Base-by-base conservation (phyloP, 2,329 filamentous ascomycete genomes). In the Colletotrichum sidae region DNA sequence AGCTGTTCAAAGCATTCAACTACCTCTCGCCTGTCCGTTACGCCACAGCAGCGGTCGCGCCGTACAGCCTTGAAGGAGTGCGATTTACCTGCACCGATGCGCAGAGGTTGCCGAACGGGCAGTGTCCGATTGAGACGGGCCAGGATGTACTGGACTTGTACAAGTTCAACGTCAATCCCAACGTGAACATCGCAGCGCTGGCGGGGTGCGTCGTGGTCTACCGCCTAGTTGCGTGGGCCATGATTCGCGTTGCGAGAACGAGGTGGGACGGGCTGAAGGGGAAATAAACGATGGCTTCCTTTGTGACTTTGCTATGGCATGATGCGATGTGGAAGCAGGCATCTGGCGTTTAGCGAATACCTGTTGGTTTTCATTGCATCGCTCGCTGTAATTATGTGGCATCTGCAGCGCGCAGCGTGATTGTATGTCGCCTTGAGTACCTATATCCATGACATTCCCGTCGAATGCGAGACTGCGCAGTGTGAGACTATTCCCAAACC, bases 21-120 rank as follows among this genome's bases (percentile, higher is more conserved):
- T 89, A 92, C 73, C 83, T 94, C 51, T 88, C 84, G 2, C 92
- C 92, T 0, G 84, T 92, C 57, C 89, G 91, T 56, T 94, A 93
- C 72, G 84, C 86, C 0, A 83, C 90, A 4, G 86, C 87, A 0
- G 90, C 90, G 39, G 77, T 94, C 44, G 88, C 88, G 1, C 86
- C 88, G 0, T 93, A 89, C 68, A 88, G 88, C 0, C 76, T 94
- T 39, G 77, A 82, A 7, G 83, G 82, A 0, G 83, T 92, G 7
- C 60, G 72, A 0, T 93, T 94, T 70, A 86, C 86, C 1, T 94
- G 92, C 73, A 84, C 82, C 2, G 82, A 84, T 2, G 77, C 75
- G 8, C 89, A 93, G 78, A 80, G 80, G 42, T 75, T 92, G 9
- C 82, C 84, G 0, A 76, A 86, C 58, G 91, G 90, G 0, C 74